Percentiles rank a stretch among this genome's conserved stretches.
Evolutionary conservation across 73 alveolate genomes (phyloP).

Genomic region (Paramecium caudatum): DNA sequence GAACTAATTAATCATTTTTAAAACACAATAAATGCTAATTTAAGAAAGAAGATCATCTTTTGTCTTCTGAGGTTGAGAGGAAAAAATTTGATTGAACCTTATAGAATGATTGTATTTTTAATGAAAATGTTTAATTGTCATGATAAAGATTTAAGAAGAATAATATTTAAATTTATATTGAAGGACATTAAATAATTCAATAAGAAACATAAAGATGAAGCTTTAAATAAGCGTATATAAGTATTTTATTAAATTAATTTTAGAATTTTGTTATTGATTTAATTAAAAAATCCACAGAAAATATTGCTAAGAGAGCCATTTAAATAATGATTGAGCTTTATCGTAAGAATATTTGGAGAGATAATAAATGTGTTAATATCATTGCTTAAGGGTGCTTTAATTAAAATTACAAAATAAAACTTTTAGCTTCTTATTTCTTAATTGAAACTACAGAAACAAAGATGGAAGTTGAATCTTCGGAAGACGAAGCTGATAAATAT

Average conservation of each 20-base stretch:
- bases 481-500: slow-evolving; percentile 88
- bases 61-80: slow-evolving; percentile 11
- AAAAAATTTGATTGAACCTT: slow-evolving; percentile 24
- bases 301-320: slow-evolving; percentile 72
- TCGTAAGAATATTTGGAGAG: slow-evolving; percentile 93
- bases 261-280: slow-evolving; percentile 15
- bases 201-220: slow-evolving; percentile 57
- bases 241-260: neutral
- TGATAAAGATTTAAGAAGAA: slow-evolving; percentile 76
- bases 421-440: slow-evolving; percentile 92
- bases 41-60: slow-evolving; percentile 12
- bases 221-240: slow-evolving; percentile 56
- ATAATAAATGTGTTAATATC: slow-evolving; percentile 81
- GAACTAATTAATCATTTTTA: slow-evolving; percentile 59
- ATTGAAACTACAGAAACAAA: slow-evolving; percentile 80
- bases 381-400: slow-evolving; percentile 90
- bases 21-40: neutral
- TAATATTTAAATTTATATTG: slow-evolving; percentile 54
- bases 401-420: slow-evolving; percentile 88
- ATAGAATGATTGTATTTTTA: slow-evolving; percentile 62
- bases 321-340: slow-evolving; percentile 71
- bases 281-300: slow-evolving; percentile 19
- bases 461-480: slow-evolving; percentile 81
- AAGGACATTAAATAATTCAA: slow-evolving; percentile 69
- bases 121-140: slow-evolving; percentile 67